These are phyloP conservation scores for Endoconidiophora laricicola DNA, from an alignment of 2,329 filamentous ascomycete species.

Conservation along the genomic window DNA sequence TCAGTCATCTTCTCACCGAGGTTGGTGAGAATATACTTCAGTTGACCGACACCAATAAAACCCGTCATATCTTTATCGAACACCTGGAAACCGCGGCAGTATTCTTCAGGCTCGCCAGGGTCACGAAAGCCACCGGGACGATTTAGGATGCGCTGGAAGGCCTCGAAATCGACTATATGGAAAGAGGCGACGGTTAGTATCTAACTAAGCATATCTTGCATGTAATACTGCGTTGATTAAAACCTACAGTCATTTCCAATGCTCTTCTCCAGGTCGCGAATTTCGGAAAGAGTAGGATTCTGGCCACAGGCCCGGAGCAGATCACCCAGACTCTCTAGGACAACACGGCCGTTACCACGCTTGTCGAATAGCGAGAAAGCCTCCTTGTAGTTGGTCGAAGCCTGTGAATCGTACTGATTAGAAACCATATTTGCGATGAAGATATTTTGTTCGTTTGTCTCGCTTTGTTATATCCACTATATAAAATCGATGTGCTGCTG, in stretches of 20 bases:
- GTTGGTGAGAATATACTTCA: constrained; percentile 96
- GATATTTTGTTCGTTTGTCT: background rate
- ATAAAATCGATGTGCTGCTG: background rate
- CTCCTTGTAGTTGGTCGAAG: constrained; percentile 98
- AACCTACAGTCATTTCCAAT: constrained; percentile 80
- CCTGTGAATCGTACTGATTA: constrained; percentile 41
- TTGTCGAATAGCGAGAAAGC: constrained; percentile 99
- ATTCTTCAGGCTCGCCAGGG: constrained; percentile 92
- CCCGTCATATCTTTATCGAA: constrained; percentile 99
- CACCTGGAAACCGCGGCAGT: constrained; percentile 96
- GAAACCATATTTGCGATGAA: constrained; percentile 18
- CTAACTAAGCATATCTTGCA: too few species aligned
- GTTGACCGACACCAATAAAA: constrained; percentile 91
- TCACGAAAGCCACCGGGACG: constrained; percentile 96
- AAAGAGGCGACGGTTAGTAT: background rate
- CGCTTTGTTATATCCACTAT: background rate
- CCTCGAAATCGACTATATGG: constrained; percentile 79
- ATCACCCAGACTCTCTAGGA: constrained; percentile 75
- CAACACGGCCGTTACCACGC: constrained; percentile 86
- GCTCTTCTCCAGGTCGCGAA: constrained; percentile 77
- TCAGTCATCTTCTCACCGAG: constrained; percentile 98
- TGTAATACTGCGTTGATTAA: background rate
- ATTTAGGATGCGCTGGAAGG: constrained; percentile 92
- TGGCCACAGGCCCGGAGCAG: constrained; percentile 91
- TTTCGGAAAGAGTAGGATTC: constrained; percentile 90